Base-by-base conservation (phyloP, 2,329 filamentous ascomycete species). In the Aspergillaceae sp. region DNA sequence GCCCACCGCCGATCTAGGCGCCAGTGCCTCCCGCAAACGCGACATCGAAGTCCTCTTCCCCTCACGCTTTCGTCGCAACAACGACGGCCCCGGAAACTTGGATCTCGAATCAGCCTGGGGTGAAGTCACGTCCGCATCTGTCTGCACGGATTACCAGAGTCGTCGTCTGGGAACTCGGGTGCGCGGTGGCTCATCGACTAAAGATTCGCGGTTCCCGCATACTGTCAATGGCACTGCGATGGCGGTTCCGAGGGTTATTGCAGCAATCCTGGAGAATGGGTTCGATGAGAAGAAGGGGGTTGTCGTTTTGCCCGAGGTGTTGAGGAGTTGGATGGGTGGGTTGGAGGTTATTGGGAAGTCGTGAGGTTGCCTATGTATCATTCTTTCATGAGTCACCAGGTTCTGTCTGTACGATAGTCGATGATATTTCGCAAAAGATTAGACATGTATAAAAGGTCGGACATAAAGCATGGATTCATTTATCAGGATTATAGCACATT, bases 41-140 rank as follows among this genome's bases (percentile, higher is more conserved):
- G 92, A 98, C 64, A 94, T 98, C 46, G 92, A 98, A 64, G 88
- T 87, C 3, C 90, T 84, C 68, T 97, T 98, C 71, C 92, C 92
- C 0, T 90, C 86, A 36, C 79, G 91, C 4, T 74, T 66, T 42
- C 65, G 63, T 5, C 50, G 42, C 5, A 40, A 47, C n/a, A 36
- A 46, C 1, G 41, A 48, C 7, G 48, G 48, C 32, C 36, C 44
- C 4, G 30, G 44, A 0, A 44, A 46, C 2, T 40, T 54, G 11
- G 49, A 54, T 33, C 49, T 66, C 29, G 77, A 83, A 54, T 74
- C 78, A 7, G 89, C 87, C 29, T 98, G 90, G 86, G 92, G 92
- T 41, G 92, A 98, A 69, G 83, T 98, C 44, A 94, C 90, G 0
- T 91, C 85, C 38, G 83, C 88, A 0, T 94, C 87, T 52, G 83